Evolutionary conservation across 495 filamentous ascomycete genomes (phyloP).

Genomic region (Podospora fimiseda): DNA sequence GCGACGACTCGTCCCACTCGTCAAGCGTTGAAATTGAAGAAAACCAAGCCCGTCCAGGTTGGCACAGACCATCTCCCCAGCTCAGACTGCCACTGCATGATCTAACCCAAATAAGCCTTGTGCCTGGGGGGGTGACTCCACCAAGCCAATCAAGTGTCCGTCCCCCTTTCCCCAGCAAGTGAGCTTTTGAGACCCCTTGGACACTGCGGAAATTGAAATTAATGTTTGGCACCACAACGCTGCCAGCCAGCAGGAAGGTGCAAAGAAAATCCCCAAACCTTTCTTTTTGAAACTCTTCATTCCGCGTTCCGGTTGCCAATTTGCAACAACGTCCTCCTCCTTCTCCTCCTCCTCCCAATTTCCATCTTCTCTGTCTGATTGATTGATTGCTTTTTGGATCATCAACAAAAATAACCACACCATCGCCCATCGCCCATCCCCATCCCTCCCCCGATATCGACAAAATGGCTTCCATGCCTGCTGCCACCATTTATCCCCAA

Average conservation of each 20-base stretch:
- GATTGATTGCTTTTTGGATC: constrained; percentile 40
- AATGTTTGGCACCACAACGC: constrained; percentile 40
- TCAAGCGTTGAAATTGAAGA: constrained; percentile 8
- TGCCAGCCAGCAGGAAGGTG: constrained; percentile 32
- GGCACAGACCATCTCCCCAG: constrained; percentile 23
- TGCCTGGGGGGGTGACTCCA: constrained; percentile 31
- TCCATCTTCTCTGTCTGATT: constrained; percentile 8
- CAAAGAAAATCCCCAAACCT: constrained; percentile 22
- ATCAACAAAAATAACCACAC: constrained; percentile 11
- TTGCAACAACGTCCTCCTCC: no score
- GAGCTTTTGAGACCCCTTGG: constrained; percentile 26
- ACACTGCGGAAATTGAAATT: no score
- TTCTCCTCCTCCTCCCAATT: constrained; percentile 6
- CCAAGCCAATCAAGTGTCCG: constrained; percentile 35
- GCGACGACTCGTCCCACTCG: constrained; percentile 15
- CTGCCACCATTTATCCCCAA: constrained; percentile 68
- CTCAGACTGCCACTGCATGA: constrained; percentile 10
- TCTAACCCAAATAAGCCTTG: constrained; percentile 19
- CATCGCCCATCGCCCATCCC: no score
- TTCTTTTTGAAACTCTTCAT: constrained; percentile 16
- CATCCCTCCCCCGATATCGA: constrained; percentile 14
- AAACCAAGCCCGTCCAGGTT: constrained; percentile 13
- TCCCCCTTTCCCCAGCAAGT: constrained; percentile 38
- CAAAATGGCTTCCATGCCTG: constrained; percentile 41
- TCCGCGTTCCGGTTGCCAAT: no score